Conservation (phyloP, 257 asterid species). For the Nicotiana sylvestris region DNA sequence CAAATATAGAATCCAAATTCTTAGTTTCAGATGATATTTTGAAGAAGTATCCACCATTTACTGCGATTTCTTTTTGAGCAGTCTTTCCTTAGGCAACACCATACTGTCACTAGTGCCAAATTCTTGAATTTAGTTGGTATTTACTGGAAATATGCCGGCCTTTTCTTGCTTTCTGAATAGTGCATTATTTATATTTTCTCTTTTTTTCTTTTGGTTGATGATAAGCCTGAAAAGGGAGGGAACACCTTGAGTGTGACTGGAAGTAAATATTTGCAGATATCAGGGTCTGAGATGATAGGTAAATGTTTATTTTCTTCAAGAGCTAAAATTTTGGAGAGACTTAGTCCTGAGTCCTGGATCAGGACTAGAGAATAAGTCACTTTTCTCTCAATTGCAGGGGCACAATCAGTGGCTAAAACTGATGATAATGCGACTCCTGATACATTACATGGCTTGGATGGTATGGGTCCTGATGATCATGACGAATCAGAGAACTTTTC, state of each 20-base stretch:
- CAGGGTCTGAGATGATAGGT: slow-evolving; percentile 37
- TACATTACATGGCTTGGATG: slow-evolving; percentile 33
- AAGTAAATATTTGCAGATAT: slow-evolving; percentile 26
- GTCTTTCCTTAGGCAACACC: neutral
- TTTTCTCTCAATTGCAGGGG: slow-evolving; percentile 34
- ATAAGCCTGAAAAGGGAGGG: slow-evolving; percentile 23
- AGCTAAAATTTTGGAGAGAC: neutral
- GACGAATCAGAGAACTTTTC: slow-evolving; percentile 69
- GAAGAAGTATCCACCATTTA: neutral
- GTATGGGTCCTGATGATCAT: slow-evolving; percentile 11
- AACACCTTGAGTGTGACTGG: slow-evolving; percentile 22
- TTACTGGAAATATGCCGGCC: neutral
- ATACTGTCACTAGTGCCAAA: neutral
- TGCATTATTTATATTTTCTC: slow-evolving; percentile 1
- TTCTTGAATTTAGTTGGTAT: neutral
- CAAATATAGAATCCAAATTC: neutral
- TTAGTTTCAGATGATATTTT: neutral
- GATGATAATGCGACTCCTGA: slow-evolving; percentile 22
- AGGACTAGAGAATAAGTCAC: neutral
- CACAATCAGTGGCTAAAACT: slow-evolving; percentile 17
- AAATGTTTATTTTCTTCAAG: neutral
- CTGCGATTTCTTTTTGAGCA: neutral
- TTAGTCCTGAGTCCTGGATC: neutral
- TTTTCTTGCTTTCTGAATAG: neutral
- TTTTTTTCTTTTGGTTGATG: slow-evolving; percentile 25